Conservation (phyloP, 1,284 basidiomycete genomes). For the Agroathelia rolfsii region DNA sequence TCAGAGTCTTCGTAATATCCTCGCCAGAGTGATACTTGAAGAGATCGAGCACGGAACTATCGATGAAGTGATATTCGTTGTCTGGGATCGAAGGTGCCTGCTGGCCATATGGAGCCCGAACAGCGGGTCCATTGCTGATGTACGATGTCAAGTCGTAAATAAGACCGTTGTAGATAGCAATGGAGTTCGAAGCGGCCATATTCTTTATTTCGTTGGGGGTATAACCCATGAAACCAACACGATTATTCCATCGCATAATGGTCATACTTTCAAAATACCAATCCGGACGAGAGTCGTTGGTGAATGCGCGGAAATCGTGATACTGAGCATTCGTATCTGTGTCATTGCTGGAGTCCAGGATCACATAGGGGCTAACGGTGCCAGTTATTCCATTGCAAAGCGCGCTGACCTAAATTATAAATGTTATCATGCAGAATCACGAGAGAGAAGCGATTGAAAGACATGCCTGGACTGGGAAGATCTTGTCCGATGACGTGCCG, state of each 20-base stretch:
- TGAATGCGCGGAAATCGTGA: constrained; percentile 89
- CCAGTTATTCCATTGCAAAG: constrained; percentile 85
- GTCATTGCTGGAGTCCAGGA: constrained; percentile 71
- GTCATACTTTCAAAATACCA: constrained; percentile 97
- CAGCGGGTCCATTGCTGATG: constrained; percentile 47
- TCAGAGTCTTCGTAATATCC: constrained; percentile 78
- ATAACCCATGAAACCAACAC: constrained; percentile 85
- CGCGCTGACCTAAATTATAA: constrained; percentile 63
- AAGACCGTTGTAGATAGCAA: constrained; percentile 77
- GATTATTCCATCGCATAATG: constrained; percentile 79
- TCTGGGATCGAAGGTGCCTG: constrained; percentile 46
- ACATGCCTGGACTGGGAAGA: constrained; percentile 90
- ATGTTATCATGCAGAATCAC: constrained; percentile 6
- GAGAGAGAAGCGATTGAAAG: neutral
- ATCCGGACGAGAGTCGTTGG: constrained; percentile 86
- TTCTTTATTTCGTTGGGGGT: constrained; percentile 72
- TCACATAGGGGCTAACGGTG: constrained; percentile 77
- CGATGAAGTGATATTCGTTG: constrained; percentile 73
- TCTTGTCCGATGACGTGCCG: constrained; percentile 61
- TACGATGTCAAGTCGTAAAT: constrained; percentile 89
- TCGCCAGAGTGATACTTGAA: constrained; percentile 77
- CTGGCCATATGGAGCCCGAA: constrained; percentile 52
- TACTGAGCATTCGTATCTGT: constrained; percentile 80
- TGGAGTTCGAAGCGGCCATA: constrained; percentile 52
- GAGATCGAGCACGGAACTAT: constrained; percentile 60